These are phyloP conservation scores for Penicillium paxilli DNA, from an alignment of 495 filamentous ascomycete species.

Conservation along the genomic window DNA sequence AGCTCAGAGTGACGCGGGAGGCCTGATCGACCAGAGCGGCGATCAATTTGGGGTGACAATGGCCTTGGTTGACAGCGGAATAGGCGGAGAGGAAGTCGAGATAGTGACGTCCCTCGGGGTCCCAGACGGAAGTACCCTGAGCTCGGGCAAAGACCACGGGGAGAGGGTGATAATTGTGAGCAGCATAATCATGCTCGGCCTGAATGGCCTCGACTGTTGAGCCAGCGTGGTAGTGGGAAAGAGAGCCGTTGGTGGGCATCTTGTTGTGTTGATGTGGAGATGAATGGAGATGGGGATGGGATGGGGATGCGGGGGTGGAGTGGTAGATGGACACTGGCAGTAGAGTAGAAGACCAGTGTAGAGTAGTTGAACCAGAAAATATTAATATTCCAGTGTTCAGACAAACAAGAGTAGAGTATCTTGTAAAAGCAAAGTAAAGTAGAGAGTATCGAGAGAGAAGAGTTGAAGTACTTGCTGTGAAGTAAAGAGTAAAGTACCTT, in stretches of 20 bases:
- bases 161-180: slow-evolving; percentile 98
- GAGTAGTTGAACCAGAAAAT: not conserved
- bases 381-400: not conserved
- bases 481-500: slow-evolving; percentile 4
- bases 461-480: slow-evolving; percentile 7
- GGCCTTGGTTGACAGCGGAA: slow-evolving; percentile 96
- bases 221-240: slow-evolving; percentile 70
- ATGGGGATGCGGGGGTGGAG: not conserved
- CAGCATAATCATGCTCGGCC: slow-evolving; percentile 80
- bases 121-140: slow-evolving; percentile 86
- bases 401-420: not conserved
- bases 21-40: slow-evolving; percentile 90
- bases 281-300: slow-evolving; percentile 5
- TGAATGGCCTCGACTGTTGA: slow-evolving; percentile 79
- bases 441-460: slow-evolving; percentile 7
- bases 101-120: slow-evolving; percentile 95
- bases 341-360: not conserved
- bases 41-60: slow-evolving; percentile 95
- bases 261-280: slow-evolving; percentile 16
- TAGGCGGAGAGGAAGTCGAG: slow-evolving; percentile 98
- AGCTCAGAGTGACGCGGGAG: slow-evolving; percentile 85
- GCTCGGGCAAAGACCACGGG: slow-evolving; percentile 88
- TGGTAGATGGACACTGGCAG: not conserved
- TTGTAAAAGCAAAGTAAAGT: slow-evolving; percentile 1
- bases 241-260: slow-evolving; percentile 42